phyloP scores from a whole-genome alignment of 805 yeast genomes.

The Zygosaccharomyces kombuchaensis region DNA sequence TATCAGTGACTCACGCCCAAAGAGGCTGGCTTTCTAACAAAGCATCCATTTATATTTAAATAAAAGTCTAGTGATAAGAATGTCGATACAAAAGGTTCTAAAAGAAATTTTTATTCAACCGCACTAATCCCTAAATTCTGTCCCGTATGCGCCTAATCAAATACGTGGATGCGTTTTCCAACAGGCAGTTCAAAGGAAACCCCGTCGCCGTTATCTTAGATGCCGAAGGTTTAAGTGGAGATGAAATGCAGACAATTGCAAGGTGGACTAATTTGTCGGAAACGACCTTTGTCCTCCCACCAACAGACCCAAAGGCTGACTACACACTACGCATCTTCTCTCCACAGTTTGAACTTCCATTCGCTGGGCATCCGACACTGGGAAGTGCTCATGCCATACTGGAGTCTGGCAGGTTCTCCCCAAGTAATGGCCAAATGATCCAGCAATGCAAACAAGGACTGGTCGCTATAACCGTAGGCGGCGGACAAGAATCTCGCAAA shows the following conservation, averaged over 20 bases:
- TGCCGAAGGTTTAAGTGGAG: slow-evolving; percentile 27
- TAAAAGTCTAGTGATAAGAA: too few species aligned
- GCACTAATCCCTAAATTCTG: not conserved
- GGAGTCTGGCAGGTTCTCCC: slow-evolving; percentile 28
- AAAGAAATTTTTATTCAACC: too few species aligned
- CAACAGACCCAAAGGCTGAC: slow-evolving; percentile 38
- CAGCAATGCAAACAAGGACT: slow-evolving; percentile 44
- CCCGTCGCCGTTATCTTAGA: slow-evolving; percentile 42
- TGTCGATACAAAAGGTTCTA: too few species aligned
- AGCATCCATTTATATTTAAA: too few species aligned
- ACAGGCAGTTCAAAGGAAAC: slow-evolving; percentile 40
- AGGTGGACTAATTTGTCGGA: slow-evolving; percentile 53
- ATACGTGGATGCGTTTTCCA: slow-evolving; percentile 29
- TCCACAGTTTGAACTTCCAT: slow-evolving; percentile 44
- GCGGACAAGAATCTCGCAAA: slow-evolving; percentile 20
- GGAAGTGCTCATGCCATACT: slow-evolving; percentile 42
- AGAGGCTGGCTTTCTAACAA: too few species aligned
- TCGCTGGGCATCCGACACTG: slow-evolving; percentile 56
- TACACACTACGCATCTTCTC: slow-evolving; percentile 46
- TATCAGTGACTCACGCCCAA: too few species aligned
- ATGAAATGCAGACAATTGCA: slow-evolving; percentile 43
- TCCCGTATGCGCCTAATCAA: slow-evolving; percentile 14
- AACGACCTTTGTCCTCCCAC: slow-evolving; percentile 44
- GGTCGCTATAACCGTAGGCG: slow-evolving; percentile 30
- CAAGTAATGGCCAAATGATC: slow-evolving; percentile 29